Percentiles rank a stretch among this genome's conserved stretches.
These are phyloP conservation scores for Lachancea mirantina DNA, from an alignment of 805 yeast species.

Conservation along the genomic window DNA sequence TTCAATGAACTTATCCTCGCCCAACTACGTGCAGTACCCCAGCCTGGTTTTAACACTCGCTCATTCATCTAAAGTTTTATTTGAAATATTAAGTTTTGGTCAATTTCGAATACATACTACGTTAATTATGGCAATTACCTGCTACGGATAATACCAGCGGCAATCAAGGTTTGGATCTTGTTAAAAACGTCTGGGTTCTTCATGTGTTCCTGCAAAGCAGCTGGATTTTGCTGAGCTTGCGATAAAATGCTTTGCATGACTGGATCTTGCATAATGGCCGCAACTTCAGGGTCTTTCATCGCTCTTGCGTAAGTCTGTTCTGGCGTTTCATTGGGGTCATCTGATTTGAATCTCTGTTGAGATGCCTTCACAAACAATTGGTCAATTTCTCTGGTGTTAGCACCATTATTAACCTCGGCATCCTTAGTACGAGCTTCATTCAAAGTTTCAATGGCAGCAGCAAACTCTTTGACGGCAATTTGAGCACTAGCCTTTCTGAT, in stretches of 20 bases:
- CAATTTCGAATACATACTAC: too few relatives aligned
- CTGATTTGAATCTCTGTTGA: constrained; percentile 70
- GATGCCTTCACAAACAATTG: constrained; percentile 71
- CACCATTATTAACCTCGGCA: constrained; percentile 51
- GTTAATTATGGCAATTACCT: constrained; percentile 2
- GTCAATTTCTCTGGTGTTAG: constrained; percentile 69
- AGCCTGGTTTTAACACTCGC: too few relatives aligned
- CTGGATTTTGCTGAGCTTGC: constrained; percentile 93
- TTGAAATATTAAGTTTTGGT: too few relatives aligned
- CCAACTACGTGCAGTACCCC: too few relatives aligned
- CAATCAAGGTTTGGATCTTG: constrained; percentile 82
- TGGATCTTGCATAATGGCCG: constrained; percentile 82
- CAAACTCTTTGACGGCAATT: constrained; percentile 82
- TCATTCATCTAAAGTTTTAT: too few relatives aligned
- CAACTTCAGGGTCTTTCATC: constrained; percentile 89
- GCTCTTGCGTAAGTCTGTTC: constrained; percentile 92
- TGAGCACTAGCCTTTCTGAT: constrained; percentile 94
- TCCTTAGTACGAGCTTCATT: constrained; percentile 73
- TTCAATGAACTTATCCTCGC: too few relatives aligned
- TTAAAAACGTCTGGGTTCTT: constrained; percentile 86
- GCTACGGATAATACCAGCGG: constrained; percentile 78
- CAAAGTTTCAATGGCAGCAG: constrained; percentile 74
- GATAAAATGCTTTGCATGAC: constrained; percentile 91
- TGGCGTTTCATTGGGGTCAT: constrained; percentile 77
- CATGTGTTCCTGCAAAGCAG: constrained; percentile 96